phyloP scores from a whole-genome alignment of 306 rosid species.

The Phaseolus lunatus region DNA sequence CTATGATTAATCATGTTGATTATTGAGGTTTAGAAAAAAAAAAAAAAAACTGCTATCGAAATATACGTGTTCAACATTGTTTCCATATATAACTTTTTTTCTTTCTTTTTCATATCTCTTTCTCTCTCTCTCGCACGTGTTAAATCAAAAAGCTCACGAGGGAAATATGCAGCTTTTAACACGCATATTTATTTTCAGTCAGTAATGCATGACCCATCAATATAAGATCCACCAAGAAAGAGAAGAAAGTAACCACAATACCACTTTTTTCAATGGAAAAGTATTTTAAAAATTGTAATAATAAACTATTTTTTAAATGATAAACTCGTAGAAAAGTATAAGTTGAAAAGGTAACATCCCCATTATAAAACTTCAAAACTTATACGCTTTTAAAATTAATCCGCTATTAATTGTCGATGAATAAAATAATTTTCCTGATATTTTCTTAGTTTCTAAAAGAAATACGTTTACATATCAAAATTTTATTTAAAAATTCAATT shows the following conservation, averaged over 20 bases:
- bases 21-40: neutral
- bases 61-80: neutral
- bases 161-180: conserved; percentile 39
- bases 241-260: neutral
- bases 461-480: too few species aligned
- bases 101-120: neutral
- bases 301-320: neutral
- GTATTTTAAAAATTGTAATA: neutral
- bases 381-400: too few species aligned
- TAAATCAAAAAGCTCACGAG: conserved; percentile 38
- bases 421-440: too few species aligned
- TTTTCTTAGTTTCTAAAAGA: too few species aligned
- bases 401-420: too few species aligned
- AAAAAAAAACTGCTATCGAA: neutral
- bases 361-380: too few species aligned
- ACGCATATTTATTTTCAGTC: neutral
- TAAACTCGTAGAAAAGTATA: neutral
- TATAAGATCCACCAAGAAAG: conserved; percentile 9
- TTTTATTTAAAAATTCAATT: too few species aligned
- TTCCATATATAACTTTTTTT: neutral
- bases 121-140: conserved; percentile 35
- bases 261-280: neutral
- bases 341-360: neutral
- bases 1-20: neutral
- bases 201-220: conserved; percentile 11